Conservation (phyloP, 805 yeast species). For the Dipodascus albidus region DNA sequence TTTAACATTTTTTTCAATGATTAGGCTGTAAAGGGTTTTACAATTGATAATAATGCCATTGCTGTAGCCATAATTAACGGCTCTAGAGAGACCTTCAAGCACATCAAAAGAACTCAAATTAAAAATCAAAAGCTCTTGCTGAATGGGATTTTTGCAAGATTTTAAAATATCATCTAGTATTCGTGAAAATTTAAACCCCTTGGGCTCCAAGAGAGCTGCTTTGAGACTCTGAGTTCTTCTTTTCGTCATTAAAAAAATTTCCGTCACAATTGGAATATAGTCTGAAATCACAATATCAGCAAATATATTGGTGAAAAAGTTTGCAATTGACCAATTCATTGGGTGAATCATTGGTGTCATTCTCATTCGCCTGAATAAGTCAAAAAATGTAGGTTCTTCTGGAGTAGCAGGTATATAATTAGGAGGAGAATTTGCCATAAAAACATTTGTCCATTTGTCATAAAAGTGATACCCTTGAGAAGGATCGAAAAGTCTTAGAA, state of each 20-base stretch:
- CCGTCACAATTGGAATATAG: background rate
- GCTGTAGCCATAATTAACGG: background rate
- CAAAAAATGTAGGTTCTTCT: slow-evolving; percentile 1
- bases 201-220: background rate
- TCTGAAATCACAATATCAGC: background rate
- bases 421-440: background rate
- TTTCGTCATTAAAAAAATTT: background rate
- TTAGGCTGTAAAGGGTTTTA: background rate
- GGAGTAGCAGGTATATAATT: slow-evolving; percentile 1
- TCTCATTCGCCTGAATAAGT: background rate
- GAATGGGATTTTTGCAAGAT: background rate
- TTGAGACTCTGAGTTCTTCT: background rate
- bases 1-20: background rate
- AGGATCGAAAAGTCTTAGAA: background rate
- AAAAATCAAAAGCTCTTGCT: background rate
- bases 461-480: background rate
- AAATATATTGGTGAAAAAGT: background rate
- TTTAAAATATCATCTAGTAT: background rate
- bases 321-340: background rate
- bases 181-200: background rate
- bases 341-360: slow-evolving; percentile 1
- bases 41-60: background rate
- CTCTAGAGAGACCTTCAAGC: background rate
- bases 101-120: background rate
- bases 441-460: slow-evolving; percentile 1